These are phyloP conservation scores for Penium margaritaceum DNA, from an alignment of 139 green algal species.

Conservation along the genomic window DNA sequence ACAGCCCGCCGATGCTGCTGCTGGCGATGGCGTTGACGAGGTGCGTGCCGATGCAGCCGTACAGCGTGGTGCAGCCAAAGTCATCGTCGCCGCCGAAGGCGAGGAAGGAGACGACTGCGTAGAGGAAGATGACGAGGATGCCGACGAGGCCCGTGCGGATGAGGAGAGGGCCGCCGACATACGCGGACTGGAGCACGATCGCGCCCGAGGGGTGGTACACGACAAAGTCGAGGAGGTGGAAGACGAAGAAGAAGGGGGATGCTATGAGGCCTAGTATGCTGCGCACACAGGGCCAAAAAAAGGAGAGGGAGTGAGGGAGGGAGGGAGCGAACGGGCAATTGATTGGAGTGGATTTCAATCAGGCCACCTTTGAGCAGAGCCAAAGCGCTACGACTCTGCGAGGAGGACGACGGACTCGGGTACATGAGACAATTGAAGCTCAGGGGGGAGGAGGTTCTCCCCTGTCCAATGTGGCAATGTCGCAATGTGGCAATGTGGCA, in stretches of 20 bases:
- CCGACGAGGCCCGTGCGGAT: constrained; percentile 25
- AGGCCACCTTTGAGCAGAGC: too few relatives aligned
- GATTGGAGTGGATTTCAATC: too few relatives aligned
- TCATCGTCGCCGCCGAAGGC: constrained; percentile 25
- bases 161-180: constrained; percentile 34
- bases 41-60: constrained; percentile 33
- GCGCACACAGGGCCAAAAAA: too few relatives aligned
- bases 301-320: neutral
- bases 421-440: too few relatives aligned
- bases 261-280: constrained; percentile 14
- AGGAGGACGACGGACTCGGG: too few relatives aligned
- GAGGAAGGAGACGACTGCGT: constrained; percentile 25
- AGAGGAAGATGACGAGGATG: constrained; percentile 37
- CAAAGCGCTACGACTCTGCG: too few relatives aligned
- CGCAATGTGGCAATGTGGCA: too few relatives aligned
- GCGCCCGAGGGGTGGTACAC: constrained; percentile 28
- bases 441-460: too few relatives aligned
- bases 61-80: constrained; percentile 28
- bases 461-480: too few relatives aligned
- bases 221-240: constrained; percentile 33
- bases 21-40: constrained; percentile 18
- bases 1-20: constrained; percentile 6
- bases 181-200: constrained; percentile 24
- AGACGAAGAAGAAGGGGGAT: constrained; percentile 37
- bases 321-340: neutral